Conservation (phyloP, 371 early-diverging fungal species). For the Capillidium heterosporum region DNA sequence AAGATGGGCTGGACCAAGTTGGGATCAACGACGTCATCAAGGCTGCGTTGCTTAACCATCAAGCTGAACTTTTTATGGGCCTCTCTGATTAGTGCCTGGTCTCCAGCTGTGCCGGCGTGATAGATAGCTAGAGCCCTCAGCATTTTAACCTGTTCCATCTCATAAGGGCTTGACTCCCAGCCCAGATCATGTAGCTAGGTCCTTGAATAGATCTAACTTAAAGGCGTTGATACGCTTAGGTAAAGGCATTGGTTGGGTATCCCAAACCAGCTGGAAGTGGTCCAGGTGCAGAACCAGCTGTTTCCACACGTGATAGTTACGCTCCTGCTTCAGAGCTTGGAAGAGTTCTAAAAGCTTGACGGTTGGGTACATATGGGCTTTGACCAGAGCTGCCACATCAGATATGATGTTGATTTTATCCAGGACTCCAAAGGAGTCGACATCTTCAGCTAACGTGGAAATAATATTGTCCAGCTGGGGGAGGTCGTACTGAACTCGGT, state of each 20-base stretch:
- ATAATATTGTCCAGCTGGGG: conserved; percentile 20
- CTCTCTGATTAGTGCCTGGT: background rate
- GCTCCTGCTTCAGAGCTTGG: conserved; percentile 32
- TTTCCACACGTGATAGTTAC: conserved; percentile 41
- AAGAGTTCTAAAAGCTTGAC: conserved; percentile 36
- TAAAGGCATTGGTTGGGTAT: no score
- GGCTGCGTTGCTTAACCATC: background rate
- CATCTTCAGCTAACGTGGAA: conserved; percentile 8
- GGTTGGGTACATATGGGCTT: conserved; percentile 32
- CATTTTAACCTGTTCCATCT: conserved; percentile 9
- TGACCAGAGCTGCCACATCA: conserved; percentile 39
- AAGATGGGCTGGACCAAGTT: background rate
- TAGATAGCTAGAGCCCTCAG: background rate
- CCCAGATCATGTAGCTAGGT: conserved; percentile 29
- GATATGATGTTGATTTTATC: conserved; percentile 43
- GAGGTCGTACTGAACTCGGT: conserved; percentile 37
- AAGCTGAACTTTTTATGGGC: background rate
- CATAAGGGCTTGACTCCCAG: conserved; percentile 30
- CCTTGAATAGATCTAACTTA: conserved; percentile 17
- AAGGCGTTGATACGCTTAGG: no score
- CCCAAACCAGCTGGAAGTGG: background rate
- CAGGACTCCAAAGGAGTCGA: no score
- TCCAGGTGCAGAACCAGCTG: conserved; percentile 13
- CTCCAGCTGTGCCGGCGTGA: background rate
- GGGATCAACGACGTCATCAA: background rate